A percentile compares a stretch with the other conserved stretches of the same genome.
Evolutionary conservation across 2,329 filamentous ascomycete species (phyloP).

Genomic region (Monilinia aucupariae): DNA sequence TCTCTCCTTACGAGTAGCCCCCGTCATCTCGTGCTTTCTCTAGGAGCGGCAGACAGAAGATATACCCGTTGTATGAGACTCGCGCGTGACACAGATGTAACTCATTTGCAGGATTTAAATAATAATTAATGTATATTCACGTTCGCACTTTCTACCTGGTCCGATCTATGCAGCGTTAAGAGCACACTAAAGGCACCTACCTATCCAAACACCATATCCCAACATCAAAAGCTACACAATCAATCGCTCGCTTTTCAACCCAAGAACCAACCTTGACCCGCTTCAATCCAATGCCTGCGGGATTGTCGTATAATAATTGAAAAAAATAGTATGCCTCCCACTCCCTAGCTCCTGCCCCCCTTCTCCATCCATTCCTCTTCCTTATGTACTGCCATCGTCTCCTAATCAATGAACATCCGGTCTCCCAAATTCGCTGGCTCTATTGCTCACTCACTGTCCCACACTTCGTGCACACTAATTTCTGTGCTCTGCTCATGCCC

Average conservation of each 20-base stretch:
- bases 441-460: constrained; percentile 33
- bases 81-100: background rate
- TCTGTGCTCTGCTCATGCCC: constrained; percentile 46
- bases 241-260: background rate
- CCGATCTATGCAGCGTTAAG: background rate
- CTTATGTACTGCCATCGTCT: background rate
- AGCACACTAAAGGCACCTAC: background rate
- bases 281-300: background rate
- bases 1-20: too few species aligned
- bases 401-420: background rate
- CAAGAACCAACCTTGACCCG: background rate
- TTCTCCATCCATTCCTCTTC: background rate
- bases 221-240: constrained; percentile 5
- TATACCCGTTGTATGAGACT: background rate
- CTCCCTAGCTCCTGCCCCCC: background rate
- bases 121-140: background rate
- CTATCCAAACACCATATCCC: background rate
- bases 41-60: background rate
- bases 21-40: too few species aligned
- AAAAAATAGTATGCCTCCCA: background rate
- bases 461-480: constrained; percentile 57
- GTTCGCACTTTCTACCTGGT: background rate
- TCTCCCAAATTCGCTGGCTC: background rate
- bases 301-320: background rate
- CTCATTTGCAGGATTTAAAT: background rate